These are phyloP conservation scores for Blepharisma japonicum DNA, from an alignment of 73 alveolate genomes.

Conservation along the genomic window DNA sequence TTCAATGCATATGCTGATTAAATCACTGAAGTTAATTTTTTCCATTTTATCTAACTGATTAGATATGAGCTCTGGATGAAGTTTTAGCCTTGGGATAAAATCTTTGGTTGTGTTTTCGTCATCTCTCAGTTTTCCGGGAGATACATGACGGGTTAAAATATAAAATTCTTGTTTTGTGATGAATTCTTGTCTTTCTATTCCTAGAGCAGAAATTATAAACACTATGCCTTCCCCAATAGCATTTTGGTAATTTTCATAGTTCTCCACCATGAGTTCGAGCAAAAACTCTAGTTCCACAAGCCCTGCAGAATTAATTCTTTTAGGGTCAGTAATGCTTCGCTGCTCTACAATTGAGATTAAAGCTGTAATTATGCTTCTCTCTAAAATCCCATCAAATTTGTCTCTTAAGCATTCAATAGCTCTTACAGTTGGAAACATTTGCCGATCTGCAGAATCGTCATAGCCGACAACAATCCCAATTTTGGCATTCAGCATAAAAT, in stretches of 20 bases:
- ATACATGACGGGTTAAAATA: too few relatives aligned
- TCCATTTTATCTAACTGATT: background rate
- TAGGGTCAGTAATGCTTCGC: background rate
- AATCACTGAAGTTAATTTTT: background rate
- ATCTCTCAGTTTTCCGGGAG: too few relatives aligned
- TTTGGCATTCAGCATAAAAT: background rate
- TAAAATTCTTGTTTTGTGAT: too few relatives aligned
- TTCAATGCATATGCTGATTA: background rate
- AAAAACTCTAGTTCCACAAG: background rate
- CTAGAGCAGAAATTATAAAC: background rate
- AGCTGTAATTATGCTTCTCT: background rate
- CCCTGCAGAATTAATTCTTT: slow-evolving; percentile 10
- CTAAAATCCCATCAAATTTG: slow-evolving; percentile 14
- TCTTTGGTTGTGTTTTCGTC: too few relatives aligned
- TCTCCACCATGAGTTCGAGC: background rate
- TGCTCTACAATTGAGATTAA: background rate
- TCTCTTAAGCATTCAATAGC: slow-evolving; percentile 20
- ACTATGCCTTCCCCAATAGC: background rate
- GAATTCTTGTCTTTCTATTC: background rate
- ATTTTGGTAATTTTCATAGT: slow-evolving; percentile 9
- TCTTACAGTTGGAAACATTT: background rate
- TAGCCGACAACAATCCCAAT: background rate
- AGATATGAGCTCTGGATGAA: background rate
- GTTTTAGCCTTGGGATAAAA: background rate
- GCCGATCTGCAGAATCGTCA: background rate